A percentile compares a stretch with the other conserved stretches of the same genome.
Conservation (phyloP, 2,329 filamentous ascomycete genomes). For the Sodiomyces alkalinus region DNA sequence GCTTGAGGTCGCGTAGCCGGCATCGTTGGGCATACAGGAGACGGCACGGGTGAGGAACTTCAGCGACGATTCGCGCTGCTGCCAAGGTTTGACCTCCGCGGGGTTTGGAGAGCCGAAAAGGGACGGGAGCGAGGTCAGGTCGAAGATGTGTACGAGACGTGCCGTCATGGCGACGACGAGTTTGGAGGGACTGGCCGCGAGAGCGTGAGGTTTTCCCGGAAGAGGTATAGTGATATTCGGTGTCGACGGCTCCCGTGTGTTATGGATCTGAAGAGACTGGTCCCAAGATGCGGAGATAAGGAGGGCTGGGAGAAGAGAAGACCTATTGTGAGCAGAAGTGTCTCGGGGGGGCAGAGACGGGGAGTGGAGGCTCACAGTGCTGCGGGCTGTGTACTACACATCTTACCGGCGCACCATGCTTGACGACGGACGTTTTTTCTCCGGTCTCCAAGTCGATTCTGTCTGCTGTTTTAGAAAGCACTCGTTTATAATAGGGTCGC, state of each 20-base stretch:
- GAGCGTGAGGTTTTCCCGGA: slow-evolving; percentile 77
- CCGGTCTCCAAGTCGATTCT: slow-evolving; percentile 57
- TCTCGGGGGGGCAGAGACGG: background rate
- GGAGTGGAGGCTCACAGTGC: slow-evolving; percentile 37
- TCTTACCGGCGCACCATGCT: slow-evolving; percentile 66
- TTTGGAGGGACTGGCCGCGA: slow-evolving; percentile 63
- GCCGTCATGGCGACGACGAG: slow-evolving; percentile 92
- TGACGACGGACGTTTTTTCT: slow-evolving; percentile 59
- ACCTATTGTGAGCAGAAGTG: background rate
- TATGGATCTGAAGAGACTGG: slow-evolving; percentile 73
- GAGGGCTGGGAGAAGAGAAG: slow-evolving; percentile 31
- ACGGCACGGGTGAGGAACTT: slow-evolving; percentile 93
- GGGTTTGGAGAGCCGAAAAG: slow-evolving; percentile 35
- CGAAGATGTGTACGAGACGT: slow-evolving; percentile 88
- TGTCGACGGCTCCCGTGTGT: slow-evolving; percentile 36
- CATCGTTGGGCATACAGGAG: slow-evolving; percentile 91
- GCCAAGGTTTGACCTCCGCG: slow-evolving; percentile 60
- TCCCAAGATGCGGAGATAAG: slow-evolving; percentile 92
- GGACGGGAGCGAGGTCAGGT: slow-evolving; percentile 52
- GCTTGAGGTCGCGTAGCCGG: slow-evolving; percentile 78
- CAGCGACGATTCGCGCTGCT: slow-evolving; percentile 81
- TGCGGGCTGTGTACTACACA: slow-evolving; percentile 68
- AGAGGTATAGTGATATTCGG: slow-evolving; percentile 52
- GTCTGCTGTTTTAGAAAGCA: too few species aligned
- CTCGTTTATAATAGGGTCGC: too few species aligned